phyloP scores from a whole-genome alignment of 2,329 filamentous ascomycete genomes.

The Neonectria ditissima region DNA sequence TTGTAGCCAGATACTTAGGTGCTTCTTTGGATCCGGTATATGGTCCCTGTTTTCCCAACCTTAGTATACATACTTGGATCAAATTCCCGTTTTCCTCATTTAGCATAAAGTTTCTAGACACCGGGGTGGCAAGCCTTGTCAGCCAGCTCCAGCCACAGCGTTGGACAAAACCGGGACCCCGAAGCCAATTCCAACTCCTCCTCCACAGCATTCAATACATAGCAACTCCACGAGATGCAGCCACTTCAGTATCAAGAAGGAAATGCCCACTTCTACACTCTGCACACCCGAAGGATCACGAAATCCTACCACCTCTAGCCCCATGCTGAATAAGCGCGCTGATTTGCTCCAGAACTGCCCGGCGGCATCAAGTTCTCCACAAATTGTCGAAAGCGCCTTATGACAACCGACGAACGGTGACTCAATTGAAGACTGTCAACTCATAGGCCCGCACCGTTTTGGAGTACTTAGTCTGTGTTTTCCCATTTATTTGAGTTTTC shows the following conservation, averaged over 20 bases:
- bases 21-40: no score
- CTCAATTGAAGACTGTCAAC: background rate
- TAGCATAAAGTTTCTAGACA: background rate
- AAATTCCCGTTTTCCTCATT: background rate
- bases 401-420: background rate
- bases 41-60: no score
- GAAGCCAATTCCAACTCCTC: background rate
- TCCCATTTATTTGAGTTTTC: background rate
- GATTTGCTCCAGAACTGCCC: no score
- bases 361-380: background rate
- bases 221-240: no score
- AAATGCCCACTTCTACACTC: background rate
- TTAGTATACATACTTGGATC: no score
- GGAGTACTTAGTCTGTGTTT: background rate
- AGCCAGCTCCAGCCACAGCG: background rate
- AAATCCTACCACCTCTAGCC: background rate
- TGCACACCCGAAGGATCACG: background rate
- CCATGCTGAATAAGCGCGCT: background rate
- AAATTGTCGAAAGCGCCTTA: background rate
- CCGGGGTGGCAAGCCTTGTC: no score
- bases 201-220: no score
- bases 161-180: background rate
- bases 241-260: background rate
- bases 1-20: no score
- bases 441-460: conserved; percentile 28